A percentile compares a stretch with the other conserved stretches of the same genome.
Evolutionary conservation across 2,329 filamentous ascomycete species (phyloP).

Genomic region (Cadophora sp.): DNA sequence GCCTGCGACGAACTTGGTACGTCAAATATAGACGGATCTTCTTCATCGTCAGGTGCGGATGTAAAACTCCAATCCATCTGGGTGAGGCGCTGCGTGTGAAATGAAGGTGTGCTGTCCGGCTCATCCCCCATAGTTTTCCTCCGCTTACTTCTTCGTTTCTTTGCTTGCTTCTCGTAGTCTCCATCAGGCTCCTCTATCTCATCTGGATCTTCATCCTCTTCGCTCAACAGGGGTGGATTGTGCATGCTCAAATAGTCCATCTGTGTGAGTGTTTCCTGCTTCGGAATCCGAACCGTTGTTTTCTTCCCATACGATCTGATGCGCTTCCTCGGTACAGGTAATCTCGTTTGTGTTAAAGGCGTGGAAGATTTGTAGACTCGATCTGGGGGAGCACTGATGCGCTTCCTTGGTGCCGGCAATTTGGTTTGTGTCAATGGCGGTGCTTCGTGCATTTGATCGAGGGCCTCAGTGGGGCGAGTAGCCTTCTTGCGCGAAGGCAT

Average conservation of each 20-base stretch:
- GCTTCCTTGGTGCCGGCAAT: constrained; percentile 33
- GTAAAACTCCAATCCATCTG: constrained; percentile 40
- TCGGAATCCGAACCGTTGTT: constrained; percentile 26
- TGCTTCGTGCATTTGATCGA: not conserved
- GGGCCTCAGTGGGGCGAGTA: not conserved
- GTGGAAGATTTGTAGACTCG: constrained; percentile 39
- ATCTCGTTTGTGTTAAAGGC: constrained; percentile 38
- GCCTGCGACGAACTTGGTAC: constrained; percentile 31
- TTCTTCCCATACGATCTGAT: constrained; percentile 39
- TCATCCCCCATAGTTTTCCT: constrained; percentile 36
- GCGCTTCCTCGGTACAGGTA: constrained; percentile 33
- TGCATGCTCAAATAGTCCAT: constrained; percentile 36
- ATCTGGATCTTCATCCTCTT: constrained; percentile 27
- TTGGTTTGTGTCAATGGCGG: constrained; percentile 16
- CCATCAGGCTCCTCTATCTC: constrained; percentile 22
- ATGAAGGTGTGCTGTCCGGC: constrained; percentile 26
- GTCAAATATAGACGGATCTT: constrained; percentile 31
- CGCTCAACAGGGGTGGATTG: constrained; percentile 9
- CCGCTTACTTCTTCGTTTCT: constrained; percentile 34
- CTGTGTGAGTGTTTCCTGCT: constrained; percentile 42
- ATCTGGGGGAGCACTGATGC: constrained; percentile 34
- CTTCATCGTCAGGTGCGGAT: constrained; percentile 26
- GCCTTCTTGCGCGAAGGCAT: not conserved
- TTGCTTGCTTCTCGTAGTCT: constrained; percentile 30
- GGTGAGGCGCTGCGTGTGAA: constrained; percentile 42